These are phyloP conservation scores for Rostrohypoxylon terebratum DNA, from an alignment of 495 filamentous ascomycete genomes.

Conservation along the genomic window DNA sequence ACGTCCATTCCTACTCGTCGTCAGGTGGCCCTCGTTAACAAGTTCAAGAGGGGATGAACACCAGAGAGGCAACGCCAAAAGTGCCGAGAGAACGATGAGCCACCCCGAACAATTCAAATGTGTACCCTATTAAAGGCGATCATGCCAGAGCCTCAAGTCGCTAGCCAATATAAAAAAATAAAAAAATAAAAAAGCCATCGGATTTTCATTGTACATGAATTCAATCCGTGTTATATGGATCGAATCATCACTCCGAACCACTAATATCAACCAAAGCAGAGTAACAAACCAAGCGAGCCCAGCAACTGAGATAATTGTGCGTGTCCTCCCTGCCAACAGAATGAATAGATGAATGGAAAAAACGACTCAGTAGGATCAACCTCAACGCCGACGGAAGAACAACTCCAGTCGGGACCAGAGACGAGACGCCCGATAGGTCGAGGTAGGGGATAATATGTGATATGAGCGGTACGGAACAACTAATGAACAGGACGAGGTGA, in stretches of 20 bases:
- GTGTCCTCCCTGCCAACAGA: slow-evolving; percentile 13
- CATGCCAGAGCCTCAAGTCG: not conserved
- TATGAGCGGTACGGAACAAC: slow-evolving; percentile 27
- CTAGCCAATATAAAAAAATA: slow-evolving; percentile 10
- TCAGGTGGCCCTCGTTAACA: not conserved
- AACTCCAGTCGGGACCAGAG: not conserved
- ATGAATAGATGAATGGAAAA: slow-evolving; percentile 19
- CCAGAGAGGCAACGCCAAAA: slow-evolving; percentile 12
- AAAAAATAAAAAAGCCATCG: not conserved
- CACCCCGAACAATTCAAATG: slow-evolving; percentile 7
- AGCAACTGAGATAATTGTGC: slow-evolving; percentile 12
- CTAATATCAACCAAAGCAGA: slow-evolving; percentile 14
- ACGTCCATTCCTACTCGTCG: slow-evolving; percentile 8
- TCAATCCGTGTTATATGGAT: slow-evolving; percentile 6
- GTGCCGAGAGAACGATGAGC: slow-evolving; percentile 3
- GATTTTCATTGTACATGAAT: not conserved
- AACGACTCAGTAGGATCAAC: slow-evolving; percentile 20
- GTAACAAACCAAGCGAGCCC: slow-evolving; percentile 23
- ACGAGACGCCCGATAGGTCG: slow-evolving; percentile 4
- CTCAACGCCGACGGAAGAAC: slow-evolving; percentile 16
- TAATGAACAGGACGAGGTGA: slow-evolving; percentile 28
- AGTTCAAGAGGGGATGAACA: not conserved
- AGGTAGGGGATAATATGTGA: slow-evolving; percentile 34
- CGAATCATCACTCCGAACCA: slow-evolving; percentile 8
- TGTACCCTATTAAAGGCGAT: slow-evolving; percentile 27